Evolutionary conservation across 176 grass and related monocot species (phyloP).

Genomic region (Elaeis guineensis): DNA sequence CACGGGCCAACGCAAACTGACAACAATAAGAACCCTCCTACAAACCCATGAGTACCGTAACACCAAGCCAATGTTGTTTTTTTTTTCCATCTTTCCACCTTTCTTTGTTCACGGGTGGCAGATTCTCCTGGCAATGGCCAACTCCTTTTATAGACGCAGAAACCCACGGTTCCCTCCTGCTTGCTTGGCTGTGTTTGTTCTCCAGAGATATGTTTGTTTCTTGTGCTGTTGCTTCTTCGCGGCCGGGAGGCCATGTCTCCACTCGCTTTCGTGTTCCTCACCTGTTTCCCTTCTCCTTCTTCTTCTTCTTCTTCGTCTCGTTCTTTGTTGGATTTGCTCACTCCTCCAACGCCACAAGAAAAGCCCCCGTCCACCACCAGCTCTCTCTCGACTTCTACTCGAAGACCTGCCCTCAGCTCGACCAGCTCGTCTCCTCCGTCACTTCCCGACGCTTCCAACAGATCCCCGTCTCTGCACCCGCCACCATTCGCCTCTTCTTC

Average conservation of each 20-base stretch:
- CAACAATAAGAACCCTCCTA: no score
- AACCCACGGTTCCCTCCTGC: no score
- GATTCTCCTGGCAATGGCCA: no score
- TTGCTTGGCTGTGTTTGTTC: no score
- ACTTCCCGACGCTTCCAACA: conserved; percentile 47
- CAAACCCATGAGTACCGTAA: no score
- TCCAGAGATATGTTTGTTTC: no score
- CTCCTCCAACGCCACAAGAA: conserved; percentile 6
- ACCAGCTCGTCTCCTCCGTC: conserved; percentile 76
- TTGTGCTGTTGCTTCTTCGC: no score
- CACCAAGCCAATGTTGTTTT: no score
- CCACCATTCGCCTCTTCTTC: conserved; percentile 90
- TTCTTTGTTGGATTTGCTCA: conserved; percentile 12
- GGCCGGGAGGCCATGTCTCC: not conserved
- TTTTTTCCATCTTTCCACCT: no score
- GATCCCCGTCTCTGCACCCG: conserved; percentile 51
- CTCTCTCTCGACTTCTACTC: conserved; percentile 79
- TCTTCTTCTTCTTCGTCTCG: conserved; percentile 25
- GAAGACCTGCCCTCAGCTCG: conserved; percentile 59
- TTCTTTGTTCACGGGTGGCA: no score
- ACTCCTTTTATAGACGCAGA: no score
- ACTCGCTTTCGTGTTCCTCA: not conserved
- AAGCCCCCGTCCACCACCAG: conserved; percentile 50
- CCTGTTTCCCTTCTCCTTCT: not conserved
- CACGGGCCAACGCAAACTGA: no score